Evolutionary conservation across 1,139 yeast genomes (phyloP), one percentile per base, ranked within the genome.

Genomic region (Spencermartinsiella ligniputridi): DNA sequence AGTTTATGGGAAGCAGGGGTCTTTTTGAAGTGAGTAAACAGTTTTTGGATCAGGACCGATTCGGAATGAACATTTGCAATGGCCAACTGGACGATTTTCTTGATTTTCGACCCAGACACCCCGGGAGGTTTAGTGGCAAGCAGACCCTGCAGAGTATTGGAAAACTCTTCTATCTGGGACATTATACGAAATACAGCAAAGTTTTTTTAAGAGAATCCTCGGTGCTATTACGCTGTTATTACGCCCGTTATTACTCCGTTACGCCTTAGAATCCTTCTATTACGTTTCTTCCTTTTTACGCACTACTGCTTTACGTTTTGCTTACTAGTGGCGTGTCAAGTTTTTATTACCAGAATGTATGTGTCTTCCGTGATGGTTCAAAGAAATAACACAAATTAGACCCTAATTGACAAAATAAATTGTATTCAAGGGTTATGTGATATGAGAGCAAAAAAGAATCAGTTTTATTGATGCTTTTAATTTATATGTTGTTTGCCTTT

Each of bases 51-150:
- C 46, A 86, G 64, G 48, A 74, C 73, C 19, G 83, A 73, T 61
- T 82, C 88, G 37, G 70, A 68, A 58, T 70, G 70, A 50, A 81
- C 84, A 64, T 89, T 79, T 55, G 76, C 78, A 50, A 83, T 73
- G 40, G 96, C 95, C 49, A 85, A 65, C 46, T 85, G 86, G 40
- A 92, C 85, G 60, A 89, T 72, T 60, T 81, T 83, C 64, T 87
- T 86, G 64, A 92, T 92, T 69, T 96, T 89, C 48, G 96, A 81
- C 35, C 97, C 97, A 29, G 97, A 89, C 46, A 92, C 95, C 49
- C 98, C 97, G 18, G 94, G 94, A 21, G 96, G 82, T 67, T 87
- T 88, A 53, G 87, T 72, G 18, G 79, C 72, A 50, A 83, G 77
- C 52, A 90, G 74, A 62, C 90, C 94, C 56, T 79, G 81, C 58